Base-by-base conservation (phyloP, 345 rosid species). In the Barbarea vulgaris region DNA sequence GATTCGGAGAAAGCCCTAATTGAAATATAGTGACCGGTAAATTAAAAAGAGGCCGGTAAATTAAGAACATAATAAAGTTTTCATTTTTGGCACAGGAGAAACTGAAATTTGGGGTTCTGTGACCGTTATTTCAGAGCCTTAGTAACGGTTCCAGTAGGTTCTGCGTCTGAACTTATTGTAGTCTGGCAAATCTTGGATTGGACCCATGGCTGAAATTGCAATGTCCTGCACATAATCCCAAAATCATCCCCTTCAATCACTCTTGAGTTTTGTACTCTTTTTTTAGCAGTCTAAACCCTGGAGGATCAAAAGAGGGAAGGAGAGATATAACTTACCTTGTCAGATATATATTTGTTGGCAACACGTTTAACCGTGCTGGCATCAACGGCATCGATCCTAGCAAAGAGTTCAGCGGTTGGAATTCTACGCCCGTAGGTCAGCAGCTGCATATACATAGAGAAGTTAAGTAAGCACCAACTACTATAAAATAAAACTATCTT, bases 161-260 rank as follows among this genome's bases (percentile, higher is more conserved):
- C 98, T 85, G 84, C 99, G 98, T 84, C 98, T 86, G 93, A 96
- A 96, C 91, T 93, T 89, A 85, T 89, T 93, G 89, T 96, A 96
- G 77, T 96, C 95, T 0, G 91, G 97, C 78, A 96, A 78, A 12
- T 84, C 85, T 73, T 88, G 96, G 85, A 93, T 82, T 15, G 98
- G 98, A 5, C 99, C 99, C 87, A 91, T 88, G 14, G 96, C 96
- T 25, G 97, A 93, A 74, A 96, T 93, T 31, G 95, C 98, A 62
- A 96, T 44, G 85, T 96, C 98, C 99, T 96, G 87, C 70, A 11
- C 57, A 70, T 54, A 41, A 34, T 42, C 34, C 42, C 61, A 37
- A 19, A 55, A 28, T 19, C 55, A 69, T 21, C 3, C 11, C 15
- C 50, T 25, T 6, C n/a, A 2, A 53, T 33, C 24, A 42, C 30